A percentile compares a stretch with the other conserved stretches of the same genome.
Conservation (phyloP, 441 rosid genomes). For the Populus tomentosa region DNA sequence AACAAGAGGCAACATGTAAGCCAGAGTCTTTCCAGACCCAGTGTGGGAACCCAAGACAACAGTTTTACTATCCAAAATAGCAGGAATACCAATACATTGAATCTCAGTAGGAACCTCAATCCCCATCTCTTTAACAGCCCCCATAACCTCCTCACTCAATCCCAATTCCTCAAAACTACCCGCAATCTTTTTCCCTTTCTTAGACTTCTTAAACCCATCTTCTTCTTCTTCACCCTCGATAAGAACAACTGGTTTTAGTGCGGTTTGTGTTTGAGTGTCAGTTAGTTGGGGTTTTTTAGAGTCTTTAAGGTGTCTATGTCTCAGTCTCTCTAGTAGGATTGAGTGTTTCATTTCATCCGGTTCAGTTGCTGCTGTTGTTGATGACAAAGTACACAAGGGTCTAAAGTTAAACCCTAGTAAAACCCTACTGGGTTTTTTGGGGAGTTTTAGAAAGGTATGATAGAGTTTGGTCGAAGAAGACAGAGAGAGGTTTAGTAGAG, state of each 20-base stretch:
- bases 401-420: slow-evolving; percentile 32
- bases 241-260: slow-evolving; percentile 14
- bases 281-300: slow-evolving; percentile 35
- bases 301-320: slow-evolving; percentile 63
- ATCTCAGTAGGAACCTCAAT: slow-evolving; percentile 92
- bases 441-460: slow-evolving; percentile 47
- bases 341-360: slow-evolving; percentile 48
- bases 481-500: slow-evolving; percentile 41
- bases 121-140: slow-evolving; percentile 64
- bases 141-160: slow-evolving; percentile 73
- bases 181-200: slow-evolving; percentile 39
- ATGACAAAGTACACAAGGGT: slow-evolving; percentile 25
- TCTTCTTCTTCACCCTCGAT: slow-evolving; percentile 18
- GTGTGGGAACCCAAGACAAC: slow-evolving; percentile 95
- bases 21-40: slow-evolving; percentile 93
- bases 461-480: slow-evolving; percentile 29
- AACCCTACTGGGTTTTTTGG: slow-evolving; percentile 38
- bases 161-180: slow-evolving; percentile 76
- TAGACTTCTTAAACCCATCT: slow-evolving; percentile 21
- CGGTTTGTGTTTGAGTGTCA: slow-evolving; percentile 10
- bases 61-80: slow-evolving; percentile 72
- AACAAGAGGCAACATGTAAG: slow-evolving; percentile 86
- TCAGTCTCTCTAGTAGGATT: slow-evolving; percentile 73
- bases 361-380: slow-evolving; percentile 5
- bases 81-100: slow-evolving; percentile 84